Percentiles rank a stretch among this genome's conserved stretches.
phyloP scores from a whole-genome alignment of 164 flowering plant species.

The Piper longum region DNA sequence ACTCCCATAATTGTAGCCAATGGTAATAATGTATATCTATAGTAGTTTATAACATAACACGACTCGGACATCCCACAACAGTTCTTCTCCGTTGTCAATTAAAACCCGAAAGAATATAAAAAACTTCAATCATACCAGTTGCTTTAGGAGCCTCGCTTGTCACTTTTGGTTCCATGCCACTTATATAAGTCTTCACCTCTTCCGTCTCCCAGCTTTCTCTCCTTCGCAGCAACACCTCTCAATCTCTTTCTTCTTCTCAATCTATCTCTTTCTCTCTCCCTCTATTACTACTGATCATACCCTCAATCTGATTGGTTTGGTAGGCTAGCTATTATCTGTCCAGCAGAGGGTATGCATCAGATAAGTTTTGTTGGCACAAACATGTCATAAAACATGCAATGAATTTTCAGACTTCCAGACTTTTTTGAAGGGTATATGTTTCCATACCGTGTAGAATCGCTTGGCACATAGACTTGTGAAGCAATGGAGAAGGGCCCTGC shows the following conservation, averaged over 20 bases:
- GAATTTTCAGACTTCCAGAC: no score
- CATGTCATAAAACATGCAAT: no score
- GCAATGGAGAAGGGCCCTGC: neutral
- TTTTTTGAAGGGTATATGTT: no score
- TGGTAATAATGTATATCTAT: neutral
- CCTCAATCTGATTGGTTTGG: no score
- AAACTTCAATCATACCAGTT: constrained; percentile 29
- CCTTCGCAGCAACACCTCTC: constrained; percentile 8
- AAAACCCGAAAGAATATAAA: constrained; percentile 2
- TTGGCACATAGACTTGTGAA: neutral
- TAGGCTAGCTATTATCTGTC: no score
- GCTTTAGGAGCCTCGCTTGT: constrained; percentile 53
- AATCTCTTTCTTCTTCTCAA: neutral
- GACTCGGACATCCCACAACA: neutral
- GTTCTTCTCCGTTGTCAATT: neutral
- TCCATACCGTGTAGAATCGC: no score
- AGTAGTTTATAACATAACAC: neutral
- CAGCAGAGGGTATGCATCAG: no score
- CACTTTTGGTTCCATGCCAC: constrained; percentile 25
- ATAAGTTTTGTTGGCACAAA: no score
- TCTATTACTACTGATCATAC: no score
- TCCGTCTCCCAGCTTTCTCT: constrained; percentile 6
- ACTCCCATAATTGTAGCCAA: neutral
- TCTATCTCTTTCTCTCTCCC: neutral
- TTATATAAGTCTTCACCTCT: constrained; percentile 21